These are phyloP conservation scores for Aureobasidium sp. DNA, from an alignment of 2,329 filamentous ascomycete species.

Conservation along the genomic window DNA sequence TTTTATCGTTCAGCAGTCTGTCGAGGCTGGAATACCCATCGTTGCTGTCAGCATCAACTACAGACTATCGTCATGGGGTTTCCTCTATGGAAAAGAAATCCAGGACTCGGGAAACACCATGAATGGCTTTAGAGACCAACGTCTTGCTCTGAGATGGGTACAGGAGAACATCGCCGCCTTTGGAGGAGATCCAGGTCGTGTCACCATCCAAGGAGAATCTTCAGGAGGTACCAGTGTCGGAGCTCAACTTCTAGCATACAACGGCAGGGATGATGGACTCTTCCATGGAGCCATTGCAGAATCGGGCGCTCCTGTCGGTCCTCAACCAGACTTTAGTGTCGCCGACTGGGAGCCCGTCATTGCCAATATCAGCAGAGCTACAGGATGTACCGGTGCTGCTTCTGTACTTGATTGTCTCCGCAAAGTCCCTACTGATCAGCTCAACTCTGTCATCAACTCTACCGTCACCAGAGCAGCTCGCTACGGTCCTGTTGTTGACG, in stretches of 20 bases:
- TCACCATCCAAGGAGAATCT: conserved; percentile 25
- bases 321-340: conserved; percentile 17
- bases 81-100: conserved; percentile 18
- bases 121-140: conserved; percentile 18
- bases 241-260: conserved; percentile 47
- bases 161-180: conserved; percentile 25
- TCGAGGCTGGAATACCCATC: conserved; percentile 25
- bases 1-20: conserved; percentile 25
- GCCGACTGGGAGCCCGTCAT: conserved; percentile 24
- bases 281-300: conserved; percentile 49
- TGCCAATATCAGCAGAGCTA: conserved; percentile 22
- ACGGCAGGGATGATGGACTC: conserved; percentile 47
- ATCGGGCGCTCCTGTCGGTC: conserved; percentile 36
- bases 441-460: conserved; percentile 25
- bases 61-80: conserved; percentile 23
- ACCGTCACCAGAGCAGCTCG: conserved; percentile 19
- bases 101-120: conserved; percentile 24
- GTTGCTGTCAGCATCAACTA: conserved; percentile 29
- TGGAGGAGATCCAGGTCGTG: conserved; percentile 23
- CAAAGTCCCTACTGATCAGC: conserved; percentile 17
- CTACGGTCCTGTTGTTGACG: conserved; percentile 22
- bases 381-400: conserved; percentile 20
- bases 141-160: conserved; percentile 20
- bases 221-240: conserved; percentile 40
- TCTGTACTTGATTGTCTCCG: conserved; percentile 32